Base-by-base conservation (phyloP, 495 filamentous ascomycete genomes). In the Aspergillus nidulans region DNA sequence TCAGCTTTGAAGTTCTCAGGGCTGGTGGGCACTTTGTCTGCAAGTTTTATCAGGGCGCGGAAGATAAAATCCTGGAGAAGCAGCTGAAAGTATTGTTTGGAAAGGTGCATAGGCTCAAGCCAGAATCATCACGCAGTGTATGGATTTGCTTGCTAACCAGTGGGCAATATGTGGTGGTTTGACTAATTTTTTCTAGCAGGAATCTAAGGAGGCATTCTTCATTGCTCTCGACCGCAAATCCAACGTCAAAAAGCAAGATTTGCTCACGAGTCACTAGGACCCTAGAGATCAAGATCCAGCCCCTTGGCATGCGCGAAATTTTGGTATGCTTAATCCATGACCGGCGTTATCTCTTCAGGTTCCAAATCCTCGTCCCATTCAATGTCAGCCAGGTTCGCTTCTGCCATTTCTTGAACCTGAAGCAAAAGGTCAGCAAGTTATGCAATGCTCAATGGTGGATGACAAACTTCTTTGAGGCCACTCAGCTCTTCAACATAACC, bases 1-100 rank as follows among this genome's bases (percentile, higher is more conserved):
- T 98, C 69, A 80, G 84, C 41, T 85, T 85, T 62, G 89, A 95
- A 61, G 91, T 89, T 9, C 78, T 98, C n/a, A 85, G 82, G 59
- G 69, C 78, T 19, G 86, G 86, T 39, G 94, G 94, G 0, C 85
- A 92, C 66, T 95, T 98, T 61, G 81, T 98, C 28, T 97, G 94
- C 78, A 98, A 98, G 72, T 97, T 96, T 69, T 98, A 97, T 69
- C 89, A 92, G 65, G 94, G 94, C 4, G 66, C 77, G 4, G 90
- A 96, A 61, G 91, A 97, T 64, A 89, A 87, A 70, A 74, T 73
- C 4, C 66, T 98, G 20, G 90, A 96, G 71, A 71, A 65, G 53
- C 76, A 80, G 57, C 73, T 97, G 36, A 89, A 78, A 60, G 78
- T 79, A 36, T 69, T 94, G 58, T 98, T 97, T 63, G 68, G 72